A percentile compares a stretch with the other conserved stretches of the same genome.
Conservation (phyloP, 768 basidiomycete species). For the Sporobolomyces roseus region DNA sequence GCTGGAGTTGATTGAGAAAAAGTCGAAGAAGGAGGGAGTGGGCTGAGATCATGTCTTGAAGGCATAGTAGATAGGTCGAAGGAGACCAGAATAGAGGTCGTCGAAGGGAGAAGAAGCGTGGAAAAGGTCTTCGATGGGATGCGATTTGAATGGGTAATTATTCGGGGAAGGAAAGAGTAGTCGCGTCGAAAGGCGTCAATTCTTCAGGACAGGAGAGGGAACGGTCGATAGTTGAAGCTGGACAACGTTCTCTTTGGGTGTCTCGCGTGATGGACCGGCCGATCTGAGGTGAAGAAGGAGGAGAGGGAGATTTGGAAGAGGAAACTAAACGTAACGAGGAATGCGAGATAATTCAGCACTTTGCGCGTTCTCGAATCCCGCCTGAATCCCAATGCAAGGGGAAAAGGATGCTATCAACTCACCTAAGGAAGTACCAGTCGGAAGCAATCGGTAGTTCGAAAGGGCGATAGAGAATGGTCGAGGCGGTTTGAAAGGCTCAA, state of each 20-base stretch:
- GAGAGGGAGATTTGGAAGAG: neutral
- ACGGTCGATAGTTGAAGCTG: too few species aligned
- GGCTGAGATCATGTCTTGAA: slow-evolving; percentile 9
- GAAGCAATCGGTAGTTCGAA: too few species aligned
- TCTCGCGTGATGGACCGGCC: too few species aligned
- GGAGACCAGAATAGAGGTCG: neutral
- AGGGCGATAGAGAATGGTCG: too few species aligned
- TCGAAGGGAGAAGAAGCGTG: neutral
- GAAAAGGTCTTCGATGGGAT: neutral
- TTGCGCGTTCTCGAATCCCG: slow-evolving; percentile 11
- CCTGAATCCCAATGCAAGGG: neutral
- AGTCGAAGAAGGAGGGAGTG: slow-evolving; percentile 11
- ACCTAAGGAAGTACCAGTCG: too few species aligned
- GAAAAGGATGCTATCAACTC: too few species aligned
- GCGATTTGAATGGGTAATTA: too few species aligned
- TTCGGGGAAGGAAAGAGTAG: too few species aligned
- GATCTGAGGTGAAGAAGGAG: neutral
- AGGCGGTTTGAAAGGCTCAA: too few species aligned
- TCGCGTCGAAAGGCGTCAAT: too few species aligned
- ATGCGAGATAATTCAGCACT: neutral
- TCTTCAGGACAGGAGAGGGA: too few species aligned
- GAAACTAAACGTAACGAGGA: neutral
- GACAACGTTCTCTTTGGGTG: too few species aligned
- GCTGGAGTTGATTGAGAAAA: slow-evolving; percentile 33
- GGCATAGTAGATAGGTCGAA: neutral